Evolutionary conservation across 2,329 filamentous ascomycete species (phyloP).

Genomic region (Fusarium domesticum): DNA sequence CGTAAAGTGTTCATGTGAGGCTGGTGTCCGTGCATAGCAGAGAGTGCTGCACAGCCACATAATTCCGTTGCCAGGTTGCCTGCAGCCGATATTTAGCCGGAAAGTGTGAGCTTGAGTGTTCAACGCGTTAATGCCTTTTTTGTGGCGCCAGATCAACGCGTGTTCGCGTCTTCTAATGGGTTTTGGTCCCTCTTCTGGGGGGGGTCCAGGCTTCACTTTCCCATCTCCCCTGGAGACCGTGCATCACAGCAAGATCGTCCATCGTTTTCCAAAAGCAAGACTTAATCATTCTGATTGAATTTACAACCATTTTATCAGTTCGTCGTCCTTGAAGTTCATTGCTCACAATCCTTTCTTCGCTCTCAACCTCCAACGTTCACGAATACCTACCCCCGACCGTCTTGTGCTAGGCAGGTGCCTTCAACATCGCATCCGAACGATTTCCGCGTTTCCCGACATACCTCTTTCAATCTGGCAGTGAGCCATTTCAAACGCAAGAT

Average conservation of each 20-base stretch:
- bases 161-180: slow-evolving; percentile 27
- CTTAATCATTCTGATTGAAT: background rate
- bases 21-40: no score
- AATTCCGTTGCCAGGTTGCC: slow-evolving; percentile 1
- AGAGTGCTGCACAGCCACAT: no score
- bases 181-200: slow-evolving; percentile 3
- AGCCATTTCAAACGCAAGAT: slow-evolving; percentile 31
- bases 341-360: background rate
- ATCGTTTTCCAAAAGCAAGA: background rate
- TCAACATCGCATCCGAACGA: background rate
- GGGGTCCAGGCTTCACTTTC: slow-evolving; percentile 16
- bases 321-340: background rate
- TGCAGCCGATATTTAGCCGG: slow-evolving; percentile 1
- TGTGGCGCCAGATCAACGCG: slow-evolving; percentile 35
- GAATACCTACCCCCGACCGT: background rate
- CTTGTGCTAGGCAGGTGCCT: background rate
- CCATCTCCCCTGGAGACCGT: slow-evolving; percentile 18
- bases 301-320: background rate
- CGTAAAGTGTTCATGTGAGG: background rate
- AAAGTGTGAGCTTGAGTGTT: no score
- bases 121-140: slow-evolving; percentile 21
- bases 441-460: background rate
- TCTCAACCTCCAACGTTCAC: background rate
- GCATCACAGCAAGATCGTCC: slow-evolving; percentile 1
- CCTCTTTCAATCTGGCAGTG: slow-evolving; percentile 2